Evolutionary conservation across 2,329 filamentous ascomycete genomes (phyloP).

Genomic region (Rhynchosporium graminicola): DNA sequence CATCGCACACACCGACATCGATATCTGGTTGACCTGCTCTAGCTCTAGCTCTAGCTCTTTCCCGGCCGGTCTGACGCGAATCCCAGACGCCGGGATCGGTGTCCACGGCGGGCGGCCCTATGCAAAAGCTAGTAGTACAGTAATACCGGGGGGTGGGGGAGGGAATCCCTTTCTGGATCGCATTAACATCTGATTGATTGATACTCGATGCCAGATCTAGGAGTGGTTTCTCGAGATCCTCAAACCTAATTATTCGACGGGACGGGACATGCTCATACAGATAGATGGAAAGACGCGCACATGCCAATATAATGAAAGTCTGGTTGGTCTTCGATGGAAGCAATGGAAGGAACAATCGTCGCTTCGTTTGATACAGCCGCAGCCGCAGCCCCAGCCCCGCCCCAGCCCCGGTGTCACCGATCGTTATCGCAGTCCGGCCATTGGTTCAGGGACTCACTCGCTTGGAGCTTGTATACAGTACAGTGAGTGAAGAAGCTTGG

Average conservation of each 20-base stretch:
- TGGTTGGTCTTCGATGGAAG: slow-evolving; percentile 4
- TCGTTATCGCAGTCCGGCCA: slow-evolving; percentile 30
- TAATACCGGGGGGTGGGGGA: not conserved
- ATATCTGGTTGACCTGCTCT: not conserved
- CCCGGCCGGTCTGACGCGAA: slow-evolving; percentile 11
- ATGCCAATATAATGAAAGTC: slow-evolving; percentile 5
- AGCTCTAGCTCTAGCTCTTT: not conserved
- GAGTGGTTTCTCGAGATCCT: not conserved
- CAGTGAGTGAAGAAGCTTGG: not conserved
- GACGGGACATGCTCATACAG: slow-evolving; percentile 7
- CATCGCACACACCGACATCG: not conserved
- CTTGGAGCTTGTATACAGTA: not conserved
- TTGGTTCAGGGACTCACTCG: slow-evolving; percentile 22
- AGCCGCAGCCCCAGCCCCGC: too few relatives aligned
- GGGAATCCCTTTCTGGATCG: too few relatives aligned
- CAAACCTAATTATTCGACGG: not conserved
- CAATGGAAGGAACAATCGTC: too few relatives aligned
- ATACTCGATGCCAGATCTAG: slow-evolving; percentile 7
- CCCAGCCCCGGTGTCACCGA: slow-evolving; percentile 30
- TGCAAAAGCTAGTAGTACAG: not conserved
- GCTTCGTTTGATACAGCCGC: slow-evolving; percentile 12
- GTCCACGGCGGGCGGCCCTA: not conserved
- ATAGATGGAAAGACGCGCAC: too few relatives aligned
- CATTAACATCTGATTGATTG: not conserved
- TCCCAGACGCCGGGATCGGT: slow-evolving; percentile 15